A percentile compares a stretch with the other conserved stretches of the same genome.
Conservation (phyloP, 2,329 filamentous ascomycete genomes). For the Neoscytalidium dimidiatum region DNA sequence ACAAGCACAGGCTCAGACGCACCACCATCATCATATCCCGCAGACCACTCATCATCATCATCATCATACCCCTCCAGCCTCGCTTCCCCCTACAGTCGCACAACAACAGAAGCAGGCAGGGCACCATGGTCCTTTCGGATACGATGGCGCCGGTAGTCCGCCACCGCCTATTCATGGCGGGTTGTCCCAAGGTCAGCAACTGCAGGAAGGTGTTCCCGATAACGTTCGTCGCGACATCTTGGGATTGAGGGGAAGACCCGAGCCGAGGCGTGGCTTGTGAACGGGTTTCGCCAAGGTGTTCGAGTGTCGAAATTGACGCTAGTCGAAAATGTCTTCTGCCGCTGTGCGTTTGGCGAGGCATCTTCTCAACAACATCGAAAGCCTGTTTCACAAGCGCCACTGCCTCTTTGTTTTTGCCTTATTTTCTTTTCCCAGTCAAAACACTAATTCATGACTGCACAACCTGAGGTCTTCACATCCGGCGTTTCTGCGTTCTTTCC, state of each 20-base stretch:
- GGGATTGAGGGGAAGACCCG: constrained; percentile 3
- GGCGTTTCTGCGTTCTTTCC: not conserved
- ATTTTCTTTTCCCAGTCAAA: not conserved
- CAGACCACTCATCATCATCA: constrained; percentile 9
- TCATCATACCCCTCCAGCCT: not conserved
- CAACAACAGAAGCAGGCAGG: not conserved
- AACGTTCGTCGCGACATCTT: constrained; percentile 14
- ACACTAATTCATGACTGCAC: not conserved
- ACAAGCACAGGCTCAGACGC: constrained; percentile 4
- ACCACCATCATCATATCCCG: constrained; percentile 18
- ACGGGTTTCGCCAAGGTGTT: not conserved
- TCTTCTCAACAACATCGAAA: not conserved
- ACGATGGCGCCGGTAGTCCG: constrained; percentile 10
- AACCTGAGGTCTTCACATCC: not conserved
- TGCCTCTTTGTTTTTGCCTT: not conserved
- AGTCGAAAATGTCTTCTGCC: not conserved
- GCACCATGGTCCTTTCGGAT: constrained; percentile 9
- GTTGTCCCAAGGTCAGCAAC: not conserved
- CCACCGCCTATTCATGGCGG: not conserved
- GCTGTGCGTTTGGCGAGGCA: not conserved
- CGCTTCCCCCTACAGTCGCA: not conserved
- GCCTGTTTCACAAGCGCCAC: not conserved
- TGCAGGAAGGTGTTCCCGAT: constrained; percentile 5
- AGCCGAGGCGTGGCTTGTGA: constrained; percentile 13
- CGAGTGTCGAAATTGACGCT: not conserved